Evolutionary conservation across 2,329 filamentous ascomycete species (phyloP).

Genomic region (Ceratocystis huliohia): DNA sequence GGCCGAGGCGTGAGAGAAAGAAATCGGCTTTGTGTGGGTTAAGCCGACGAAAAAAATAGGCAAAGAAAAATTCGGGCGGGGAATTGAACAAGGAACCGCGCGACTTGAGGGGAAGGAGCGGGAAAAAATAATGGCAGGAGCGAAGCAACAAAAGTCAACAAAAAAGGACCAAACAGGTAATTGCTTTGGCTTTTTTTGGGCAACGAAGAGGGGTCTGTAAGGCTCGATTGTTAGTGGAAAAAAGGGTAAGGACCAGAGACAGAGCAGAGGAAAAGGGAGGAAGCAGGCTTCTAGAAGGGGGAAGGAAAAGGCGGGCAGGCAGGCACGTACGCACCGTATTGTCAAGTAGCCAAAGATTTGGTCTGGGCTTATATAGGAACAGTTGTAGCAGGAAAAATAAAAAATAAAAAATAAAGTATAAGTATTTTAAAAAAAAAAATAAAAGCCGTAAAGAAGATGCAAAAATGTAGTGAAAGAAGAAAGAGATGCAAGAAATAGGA

Average conservation of each 20-base stretch:
- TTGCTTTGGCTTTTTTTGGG: not conserved
- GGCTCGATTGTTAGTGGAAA: not conserved
- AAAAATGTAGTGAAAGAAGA: not conserved
- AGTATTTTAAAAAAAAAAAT: not conserved
- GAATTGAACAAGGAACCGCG: not conserved
- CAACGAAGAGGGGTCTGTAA: no score
- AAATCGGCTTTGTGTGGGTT: not conserved
- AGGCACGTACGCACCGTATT: not conserved
- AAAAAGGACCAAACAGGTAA: not conserved
- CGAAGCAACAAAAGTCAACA: not conserved
- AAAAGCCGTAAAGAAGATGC: not conserved
- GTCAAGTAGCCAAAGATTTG: not conserved
- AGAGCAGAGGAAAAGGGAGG: not conserved
- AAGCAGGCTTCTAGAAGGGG: not conserved
- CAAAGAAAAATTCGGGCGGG: not conserved
- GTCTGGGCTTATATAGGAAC: constrained; percentile 2
- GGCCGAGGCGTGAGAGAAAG: not conserved
- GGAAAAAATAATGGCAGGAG: not conserved
- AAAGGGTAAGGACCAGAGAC: not conserved
- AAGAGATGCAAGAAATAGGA: not conserved
- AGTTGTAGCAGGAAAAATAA: not conserved
- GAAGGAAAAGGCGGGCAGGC: not conserved
- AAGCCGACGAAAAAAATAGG: not conserved
- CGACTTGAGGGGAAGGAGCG: not conserved
- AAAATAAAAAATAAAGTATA: not conserved